Percentiles rank a stretch among this genome's conserved stretches.
Evolutionary conservation across 129 eudicot genomes (phyloP).

Genomic region (Tagetes erecta): DNA sequence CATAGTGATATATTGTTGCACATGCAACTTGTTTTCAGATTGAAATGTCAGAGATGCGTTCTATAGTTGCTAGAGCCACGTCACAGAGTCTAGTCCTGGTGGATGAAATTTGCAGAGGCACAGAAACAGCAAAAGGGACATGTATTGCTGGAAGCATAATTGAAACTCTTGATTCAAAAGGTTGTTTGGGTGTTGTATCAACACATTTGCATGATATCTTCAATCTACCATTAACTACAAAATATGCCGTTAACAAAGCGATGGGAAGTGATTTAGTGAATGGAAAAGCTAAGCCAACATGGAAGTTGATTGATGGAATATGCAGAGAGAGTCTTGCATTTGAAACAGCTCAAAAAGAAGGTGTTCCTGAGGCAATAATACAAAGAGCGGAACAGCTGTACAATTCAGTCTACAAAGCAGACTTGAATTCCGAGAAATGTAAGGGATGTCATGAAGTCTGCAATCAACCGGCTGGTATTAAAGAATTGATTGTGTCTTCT

Average conservation of each 20-base stretch:
- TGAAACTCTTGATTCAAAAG: conserved; percentile 74
- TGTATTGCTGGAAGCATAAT: conserved; percentile 91
- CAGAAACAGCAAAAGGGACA: conserved; percentile 96
- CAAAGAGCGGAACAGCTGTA: conserved; percentile 82
- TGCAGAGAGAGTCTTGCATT: conserved; percentile 98
- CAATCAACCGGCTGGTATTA: conserved; percentile 26
- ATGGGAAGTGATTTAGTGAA: conserved; percentile 69
- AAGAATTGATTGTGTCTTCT: conserved; percentile 12
- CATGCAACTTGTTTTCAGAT: conserved; percentile 47
- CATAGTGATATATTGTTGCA: not conserved
- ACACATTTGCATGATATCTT: conserved; percentile 93
- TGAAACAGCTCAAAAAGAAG: conserved; percentile 93
- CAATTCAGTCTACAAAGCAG: conserved; percentile 47
- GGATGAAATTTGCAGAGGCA: conserved; percentile 98
- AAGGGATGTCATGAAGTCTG: conserved; percentile 24
- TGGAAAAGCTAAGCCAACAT: conserved; percentile 82
- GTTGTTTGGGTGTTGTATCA: conserved; percentile 87
- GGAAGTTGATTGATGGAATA: conserved; percentile 88
- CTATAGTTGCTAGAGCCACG: conserved; percentile 68
- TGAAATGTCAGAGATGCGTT: conserved; percentile 96
- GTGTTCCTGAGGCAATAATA: conserved; percentile 63
- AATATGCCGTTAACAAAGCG: conserved; percentile 61
- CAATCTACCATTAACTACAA: conserved; percentile 64
- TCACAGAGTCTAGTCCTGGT: conserved; percentile 88
- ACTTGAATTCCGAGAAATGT: conserved; percentile 18